A percentile compares a stretch with the other conserved stretches of the same genome.
phyloP scores from a whole-genome alignment of 1,284 basidiomycete genomes.

The Apiotrichum laibachii region DNA sequence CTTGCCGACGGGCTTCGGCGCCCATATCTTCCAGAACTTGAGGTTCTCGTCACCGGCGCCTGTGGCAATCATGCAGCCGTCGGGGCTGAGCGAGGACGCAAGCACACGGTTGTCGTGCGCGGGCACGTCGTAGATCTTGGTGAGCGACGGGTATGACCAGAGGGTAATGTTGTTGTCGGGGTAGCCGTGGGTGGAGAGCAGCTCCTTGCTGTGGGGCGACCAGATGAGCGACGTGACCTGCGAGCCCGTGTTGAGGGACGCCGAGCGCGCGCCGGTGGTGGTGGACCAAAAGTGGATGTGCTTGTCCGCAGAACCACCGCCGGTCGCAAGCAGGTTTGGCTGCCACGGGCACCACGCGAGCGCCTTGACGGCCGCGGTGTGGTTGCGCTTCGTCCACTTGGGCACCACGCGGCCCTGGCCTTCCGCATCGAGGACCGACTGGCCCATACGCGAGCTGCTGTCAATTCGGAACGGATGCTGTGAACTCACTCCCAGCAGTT shows the following conservation, averaged over 20 bases:
- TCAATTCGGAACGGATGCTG: background rate
- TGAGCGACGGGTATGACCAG: slow-evolving; percentile 59
- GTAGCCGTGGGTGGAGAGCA: slow-evolving; percentile 90
- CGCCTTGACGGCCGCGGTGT: slow-evolving; percentile 94
- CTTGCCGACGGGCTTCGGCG: slow-evolving; percentile 38
- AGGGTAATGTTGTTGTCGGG: slow-evolving; percentile 61
- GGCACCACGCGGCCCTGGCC: slow-evolving; percentile 63
- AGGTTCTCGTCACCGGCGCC: slow-evolving; percentile 90
- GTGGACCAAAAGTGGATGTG: slow-evolving; percentile 92
- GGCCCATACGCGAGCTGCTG: slow-evolving; percentile 58
- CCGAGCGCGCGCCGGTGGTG: slow-evolving; percentile 80
- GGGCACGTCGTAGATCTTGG: slow-evolving; percentile 81
- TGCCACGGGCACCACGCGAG: slow-evolving; percentile 98
- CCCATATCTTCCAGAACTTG: slow-evolving; percentile 60
- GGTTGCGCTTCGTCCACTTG: slow-evolving; percentile 89
- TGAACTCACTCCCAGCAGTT: slow-evolving; percentile 80
- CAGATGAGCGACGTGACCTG: slow-evolving; percentile 93
- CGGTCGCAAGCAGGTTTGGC: slow-evolving; percentile 82
- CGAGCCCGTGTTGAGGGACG: slow-evolving; percentile 75
- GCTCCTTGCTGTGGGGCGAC: slow-evolving; percentile 83
- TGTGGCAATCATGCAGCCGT: slow-evolving; percentile 83
- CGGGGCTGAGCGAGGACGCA: slow-evolving; percentile 78
- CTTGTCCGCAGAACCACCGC: slow-evolving; percentile 92
- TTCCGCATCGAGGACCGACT: slow-evolving; percentile 46
- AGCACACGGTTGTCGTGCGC: slow-evolving; percentile 88